Conservation (phyloP, 306 rosid species). For the Fagus crenata region DNA sequence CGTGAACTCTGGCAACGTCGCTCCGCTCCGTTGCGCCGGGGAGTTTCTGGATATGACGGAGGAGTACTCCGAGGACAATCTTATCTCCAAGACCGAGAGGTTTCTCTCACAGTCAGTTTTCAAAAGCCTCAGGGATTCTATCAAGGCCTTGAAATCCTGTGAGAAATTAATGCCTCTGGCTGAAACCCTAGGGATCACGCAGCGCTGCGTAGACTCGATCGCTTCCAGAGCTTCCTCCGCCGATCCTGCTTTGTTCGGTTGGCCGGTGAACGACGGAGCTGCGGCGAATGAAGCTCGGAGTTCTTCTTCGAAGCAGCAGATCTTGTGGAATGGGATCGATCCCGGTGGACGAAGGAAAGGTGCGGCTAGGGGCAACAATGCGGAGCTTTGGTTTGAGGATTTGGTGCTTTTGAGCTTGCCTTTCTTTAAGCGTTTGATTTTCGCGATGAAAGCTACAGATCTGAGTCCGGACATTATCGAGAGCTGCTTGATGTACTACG, state of each 20-base stretch:
- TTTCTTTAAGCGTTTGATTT: slow-evolving; percentile 63
- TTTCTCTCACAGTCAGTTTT: slow-evolving; percentile 64
- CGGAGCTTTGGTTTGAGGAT: slow-evolving; percentile 81
- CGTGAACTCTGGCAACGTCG: slow-evolving; percentile 69
- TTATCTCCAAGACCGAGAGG: slow-evolving; percentile 77
- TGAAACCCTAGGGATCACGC: slow-evolving; percentile 57
- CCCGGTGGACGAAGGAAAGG: slow-evolving; percentile 48
- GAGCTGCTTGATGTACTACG: slow-evolving; percentile 73
- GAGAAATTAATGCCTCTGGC: slow-evolving; percentile 65
- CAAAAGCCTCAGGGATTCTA: slow-evolving; percentile 69
- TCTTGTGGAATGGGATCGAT: slow-evolving; percentile 70
- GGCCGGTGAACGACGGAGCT: slow-evolving; percentile 63
- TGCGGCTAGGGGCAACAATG: slow-evolving; percentile 29
- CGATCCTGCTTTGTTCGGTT: slow-evolving; percentile 75
- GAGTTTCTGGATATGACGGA: slow-evolving; percentile 94
- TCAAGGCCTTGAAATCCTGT: slow-evolving; percentile 75
- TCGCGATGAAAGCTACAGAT: slow-evolving; percentile 54
- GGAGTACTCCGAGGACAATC: slow-evolving; percentile 80
- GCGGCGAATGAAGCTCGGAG: slow-evolving; percentile 20
- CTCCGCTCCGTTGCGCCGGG: slow-evolving; percentile 89
- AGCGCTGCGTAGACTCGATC: slow-evolving; percentile 66
- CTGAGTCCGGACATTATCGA: slow-evolving; percentile 68
- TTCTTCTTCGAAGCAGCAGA: slow-evolving; percentile 53
- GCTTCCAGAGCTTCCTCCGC: slow-evolving; percentile 62
- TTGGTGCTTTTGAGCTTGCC: slow-evolving; percentile 62